A percentile compares a stretch with the other conserved stretches of the same genome.
Evolutionary conservation across 73 alveolate species (phyloP).

Genomic region (Uronychia setigera): DNA sequence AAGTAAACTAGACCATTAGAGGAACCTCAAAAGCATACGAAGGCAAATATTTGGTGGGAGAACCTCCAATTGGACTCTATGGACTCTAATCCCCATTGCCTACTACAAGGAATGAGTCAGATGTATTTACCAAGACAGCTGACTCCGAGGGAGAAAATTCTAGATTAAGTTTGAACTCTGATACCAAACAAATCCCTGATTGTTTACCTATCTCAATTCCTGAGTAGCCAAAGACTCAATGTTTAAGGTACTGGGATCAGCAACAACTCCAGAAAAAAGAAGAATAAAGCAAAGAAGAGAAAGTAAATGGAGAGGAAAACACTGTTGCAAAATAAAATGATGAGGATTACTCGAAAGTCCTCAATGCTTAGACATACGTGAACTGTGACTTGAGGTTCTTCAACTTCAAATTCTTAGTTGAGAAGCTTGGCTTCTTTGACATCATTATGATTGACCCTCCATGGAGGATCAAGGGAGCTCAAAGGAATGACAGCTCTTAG

Average conservation of each 20-base stretch:
- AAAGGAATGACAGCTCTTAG: conserved; percentile 85
- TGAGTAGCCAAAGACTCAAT: neutral
- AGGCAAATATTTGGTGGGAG: neutral
- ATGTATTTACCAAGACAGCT: neutral
- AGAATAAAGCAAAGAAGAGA: neutral
- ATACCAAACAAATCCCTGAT: neutral
- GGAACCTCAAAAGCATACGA: neutral
- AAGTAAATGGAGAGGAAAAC: too few relatives aligned
- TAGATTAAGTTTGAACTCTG: neutral
- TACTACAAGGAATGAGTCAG: neutral
- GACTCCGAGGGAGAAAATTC: neutral
- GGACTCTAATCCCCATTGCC: neutral
- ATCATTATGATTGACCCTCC: conserved; percentile 91
- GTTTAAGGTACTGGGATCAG: neutral
- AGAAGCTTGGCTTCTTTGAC: conserved; percentile 83
- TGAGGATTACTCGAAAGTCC: neutral
- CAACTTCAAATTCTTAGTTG: conserved; percentile 78
- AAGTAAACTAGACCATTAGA: neutral
- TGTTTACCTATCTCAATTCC: neutral
- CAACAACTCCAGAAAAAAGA: neutral
- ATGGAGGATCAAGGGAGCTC: conserved; percentile 95
- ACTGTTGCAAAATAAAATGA: too few relatives aligned
- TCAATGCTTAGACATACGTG: conserved; percentile 47
- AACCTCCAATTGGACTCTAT: neutral
- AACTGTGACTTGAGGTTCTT: conserved; percentile 90